A percentile compares a stretch with the other conserved stretches of the same genome.
These are phyloP conservation scores for Rhizopus delemar DNA, from an alignment of 371 early-diverging fungal species.

Conservation along the genomic window DNA sequence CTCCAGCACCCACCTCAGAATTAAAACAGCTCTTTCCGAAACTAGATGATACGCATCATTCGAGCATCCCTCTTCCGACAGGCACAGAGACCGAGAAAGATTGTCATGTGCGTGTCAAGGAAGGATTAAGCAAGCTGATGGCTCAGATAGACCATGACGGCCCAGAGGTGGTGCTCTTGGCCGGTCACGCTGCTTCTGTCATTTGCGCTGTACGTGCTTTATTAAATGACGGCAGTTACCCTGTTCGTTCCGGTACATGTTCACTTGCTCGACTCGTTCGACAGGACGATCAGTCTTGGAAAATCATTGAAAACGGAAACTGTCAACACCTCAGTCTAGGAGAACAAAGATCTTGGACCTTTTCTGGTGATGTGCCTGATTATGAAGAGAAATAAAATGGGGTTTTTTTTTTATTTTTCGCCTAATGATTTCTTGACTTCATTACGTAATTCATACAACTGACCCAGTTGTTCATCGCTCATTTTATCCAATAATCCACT, in stretches of 20 bases:
- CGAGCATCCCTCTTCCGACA: conserved; percentile 25
- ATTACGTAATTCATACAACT: conserved; percentile 62
- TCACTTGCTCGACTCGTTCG: conserved; percentile 37
- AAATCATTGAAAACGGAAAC: conserved; percentile 26
- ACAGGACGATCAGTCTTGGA: conserved; percentile 27
- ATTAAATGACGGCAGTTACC: conserved; percentile 24
- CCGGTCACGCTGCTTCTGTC: conserved; percentile 46
- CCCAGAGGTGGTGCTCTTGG: conserved; percentile 22
- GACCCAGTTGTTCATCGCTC: conserved; percentile 69
- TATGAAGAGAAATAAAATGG: conserved; percentile 27
- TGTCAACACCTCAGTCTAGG: conserved; percentile 33
- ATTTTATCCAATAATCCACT: conserved; percentile 55
- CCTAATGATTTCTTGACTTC: conserved; percentile 55
- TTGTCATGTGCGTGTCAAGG: conserved; percentile 35
- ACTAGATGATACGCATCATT: conserved; percentile 25
- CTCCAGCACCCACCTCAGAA: conserved; percentile 26
- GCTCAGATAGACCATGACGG: conserved; percentile 25
- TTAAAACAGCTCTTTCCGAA: conserved; percentile 32
- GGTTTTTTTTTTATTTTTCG: conserved; percentile 15
- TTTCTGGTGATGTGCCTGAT: conserved; percentile 41
- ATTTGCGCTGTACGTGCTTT: conserved; percentile 41
- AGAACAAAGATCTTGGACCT: conserved; percentile 42
- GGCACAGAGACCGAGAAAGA: conserved; percentile 28
- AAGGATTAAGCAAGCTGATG: conserved; percentile 31
- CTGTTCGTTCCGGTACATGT: conserved; percentile 30